Conservation (phyloP, 768 basidiomycete species). For the Podaxis mareebaensis region DNA sequence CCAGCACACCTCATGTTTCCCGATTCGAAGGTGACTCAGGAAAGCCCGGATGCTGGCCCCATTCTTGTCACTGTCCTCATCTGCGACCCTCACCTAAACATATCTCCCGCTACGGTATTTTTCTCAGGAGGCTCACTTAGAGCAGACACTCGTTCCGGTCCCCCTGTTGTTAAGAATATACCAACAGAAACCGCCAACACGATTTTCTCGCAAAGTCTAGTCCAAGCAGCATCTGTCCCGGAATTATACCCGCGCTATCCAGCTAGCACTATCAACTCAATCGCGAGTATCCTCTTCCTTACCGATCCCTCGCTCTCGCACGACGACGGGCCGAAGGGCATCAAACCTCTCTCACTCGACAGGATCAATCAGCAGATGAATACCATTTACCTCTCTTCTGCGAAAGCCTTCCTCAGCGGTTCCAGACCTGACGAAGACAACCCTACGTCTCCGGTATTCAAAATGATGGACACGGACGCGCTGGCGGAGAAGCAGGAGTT, state of each 20-base stretch:
- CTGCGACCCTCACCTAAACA: constrained; percentile 1
- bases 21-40: not conserved
- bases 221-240: not conserved
- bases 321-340: not conserved
- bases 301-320: not conserved
- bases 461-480: not conserved
- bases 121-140: not conserved
- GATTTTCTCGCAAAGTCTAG: constrained; percentile 4
- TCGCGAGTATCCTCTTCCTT: not conserved
- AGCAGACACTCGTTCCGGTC: not conserved
- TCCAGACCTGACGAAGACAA: not conserved
- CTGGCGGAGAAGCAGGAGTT: not conserved
- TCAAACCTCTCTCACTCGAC: constrained; percentile 1
- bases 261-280: not conserved
- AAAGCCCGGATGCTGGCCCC: too few species aligned
- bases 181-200: not conserved
- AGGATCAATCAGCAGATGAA: constrained; percentile 7
- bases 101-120: not conserved
- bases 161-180: not conserved
- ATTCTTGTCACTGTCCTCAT: not conserved
- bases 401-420: constrained; percentile 4
- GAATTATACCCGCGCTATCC: not conserved
- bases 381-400: not conserved
- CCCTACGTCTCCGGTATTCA: not conserved
- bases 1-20: not conserved